A percentile compares a stretch with the other conserved stretches of the same genome.
Evolutionary conservation across 148 eudicot species (phyloP).

Genomic region (Fagopyrum esculentum): DNA sequence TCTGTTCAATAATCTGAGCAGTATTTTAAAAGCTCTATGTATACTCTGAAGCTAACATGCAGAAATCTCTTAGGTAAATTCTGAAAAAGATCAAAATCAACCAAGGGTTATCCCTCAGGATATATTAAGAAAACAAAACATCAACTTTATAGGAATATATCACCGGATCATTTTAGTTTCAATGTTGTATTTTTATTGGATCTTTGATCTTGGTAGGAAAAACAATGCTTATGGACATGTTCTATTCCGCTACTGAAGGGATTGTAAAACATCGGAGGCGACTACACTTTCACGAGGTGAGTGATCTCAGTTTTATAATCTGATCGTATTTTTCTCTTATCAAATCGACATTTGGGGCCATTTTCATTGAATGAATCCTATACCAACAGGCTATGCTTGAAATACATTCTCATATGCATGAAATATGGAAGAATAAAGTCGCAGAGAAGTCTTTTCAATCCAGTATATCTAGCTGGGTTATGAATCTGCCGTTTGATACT

Average conservation of each 20-base stretch:
- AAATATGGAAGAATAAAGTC: conserved; percentile 74
- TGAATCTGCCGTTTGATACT: conserved; percentile 77
- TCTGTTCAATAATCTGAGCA: neutral
- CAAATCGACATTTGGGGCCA: neutral
- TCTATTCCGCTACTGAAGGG: conserved; percentile 78
- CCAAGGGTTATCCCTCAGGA: neutral
- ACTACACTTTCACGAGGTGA: conserved; percentile 93
- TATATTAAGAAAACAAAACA: neutral
- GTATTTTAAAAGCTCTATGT: neutral
- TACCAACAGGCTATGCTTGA: conserved; percentile 87
- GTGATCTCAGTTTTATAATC: conserved; percentile 14
- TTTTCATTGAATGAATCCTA: conserved; percentile 5
- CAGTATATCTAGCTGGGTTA: conserved; percentile 75
- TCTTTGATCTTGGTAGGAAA: conserved; percentile 43
- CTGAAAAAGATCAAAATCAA: neutral
- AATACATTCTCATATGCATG: conserved; percentile 91
- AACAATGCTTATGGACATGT: conserved; percentile 99
- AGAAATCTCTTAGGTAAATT: neutral
- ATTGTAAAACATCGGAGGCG: conserved; percentile 81
- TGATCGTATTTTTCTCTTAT: neutral
- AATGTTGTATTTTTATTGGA: neutral
- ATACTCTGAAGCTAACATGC: neutral
- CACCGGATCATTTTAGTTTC: neutral
- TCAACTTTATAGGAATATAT: neutral
- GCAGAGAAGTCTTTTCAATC: conserved; percentile 62